These are phyloP conservation scores for Geotrichum fermentans DNA, from an alignment of 1,139 yeast species.

Conservation along the genomic window DNA sequence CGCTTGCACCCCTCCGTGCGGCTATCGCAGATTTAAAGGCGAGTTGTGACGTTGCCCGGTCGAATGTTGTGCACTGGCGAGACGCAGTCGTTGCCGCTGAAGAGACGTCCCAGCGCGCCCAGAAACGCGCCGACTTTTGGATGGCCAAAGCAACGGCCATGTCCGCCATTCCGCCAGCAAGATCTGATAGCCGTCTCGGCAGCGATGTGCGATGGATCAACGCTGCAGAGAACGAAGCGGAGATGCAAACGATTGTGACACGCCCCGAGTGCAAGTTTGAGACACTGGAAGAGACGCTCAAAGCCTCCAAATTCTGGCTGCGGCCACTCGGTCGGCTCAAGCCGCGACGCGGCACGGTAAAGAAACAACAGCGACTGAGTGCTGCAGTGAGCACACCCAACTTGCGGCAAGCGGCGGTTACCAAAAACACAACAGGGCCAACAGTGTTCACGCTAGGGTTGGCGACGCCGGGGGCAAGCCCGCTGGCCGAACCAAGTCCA, in stretches of 20 bases:
- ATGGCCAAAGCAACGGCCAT: neutral
- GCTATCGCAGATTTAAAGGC: neutral
- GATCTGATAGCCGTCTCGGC: too few species aligned
- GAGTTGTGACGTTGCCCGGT: neutral
- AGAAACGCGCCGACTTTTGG: conserved; percentile 4
- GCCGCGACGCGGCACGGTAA: neutral
- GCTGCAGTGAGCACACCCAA: neutral
- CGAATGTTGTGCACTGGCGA: neutral
- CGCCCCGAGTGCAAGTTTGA: conserved; percentile 6
- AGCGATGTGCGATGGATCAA: too few species aligned
- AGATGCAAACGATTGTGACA: neutral
- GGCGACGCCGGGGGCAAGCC: neutral
- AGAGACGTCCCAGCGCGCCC: neutral
- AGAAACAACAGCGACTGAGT: neutral
- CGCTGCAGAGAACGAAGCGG: neutral
- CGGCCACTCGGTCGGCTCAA: neutral
- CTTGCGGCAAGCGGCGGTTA: neutral
- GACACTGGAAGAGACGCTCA: conserved; percentile 4
- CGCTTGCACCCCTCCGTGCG: neutral
- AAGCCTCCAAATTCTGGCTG: conserved; percentile 7
- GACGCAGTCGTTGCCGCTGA: neutral
- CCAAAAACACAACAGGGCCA: too few species aligned
- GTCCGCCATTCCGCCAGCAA: neutral
- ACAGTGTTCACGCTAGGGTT: neutral
- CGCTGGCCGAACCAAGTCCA: neutral